A percentile compares a stretch with the other conserved stretches of the same genome.
Evolutionary conservation across 2,329 filamentous ascomycete species (phyloP).

Genomic region (Monascus ruber): DNA sequence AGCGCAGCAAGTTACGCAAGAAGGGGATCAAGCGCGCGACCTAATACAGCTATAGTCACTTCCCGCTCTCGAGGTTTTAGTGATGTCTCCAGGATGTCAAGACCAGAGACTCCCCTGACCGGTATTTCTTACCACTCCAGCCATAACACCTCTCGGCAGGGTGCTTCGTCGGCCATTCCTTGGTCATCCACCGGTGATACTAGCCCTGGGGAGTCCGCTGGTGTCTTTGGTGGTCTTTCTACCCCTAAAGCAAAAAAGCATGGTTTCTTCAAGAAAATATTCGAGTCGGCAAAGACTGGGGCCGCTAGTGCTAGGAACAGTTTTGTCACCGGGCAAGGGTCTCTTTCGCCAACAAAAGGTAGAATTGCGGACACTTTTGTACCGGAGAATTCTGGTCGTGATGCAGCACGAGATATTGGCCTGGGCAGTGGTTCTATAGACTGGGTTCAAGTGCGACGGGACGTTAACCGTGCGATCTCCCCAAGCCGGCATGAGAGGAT

Average conservation of each 20-base stretch:
- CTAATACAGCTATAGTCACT: conserved; percentile 32
- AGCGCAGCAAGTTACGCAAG: conserved; percentile 88
- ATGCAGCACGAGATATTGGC: conserved; percentile 60
- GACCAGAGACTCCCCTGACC: conserved; percentile 50
- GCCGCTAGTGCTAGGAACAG: conserved; percentile 81
- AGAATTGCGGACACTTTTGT: conserved; percentile 34
- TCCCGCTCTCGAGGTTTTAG: conserved; percentile 28
- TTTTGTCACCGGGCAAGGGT: conserved; percentile 54
- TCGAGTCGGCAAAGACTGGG: conserved; percentile 87
- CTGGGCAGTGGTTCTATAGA: conserved; percentile 50
- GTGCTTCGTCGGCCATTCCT: conserved; percentile 54
- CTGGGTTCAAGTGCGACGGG: conserved; percentile 95
- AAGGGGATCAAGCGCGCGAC: conserved; percentile 44
- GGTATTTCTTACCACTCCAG: conserved; percentile 87
- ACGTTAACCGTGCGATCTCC: conserved; percentile 91
- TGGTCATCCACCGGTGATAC: conserved; percentile 36
- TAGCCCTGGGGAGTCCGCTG: conserved; percentile 51
- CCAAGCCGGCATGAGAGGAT: conserved; percentile 76
- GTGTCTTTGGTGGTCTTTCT: conserved; percentile 64
- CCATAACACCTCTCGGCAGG: conserved; percentile 51
- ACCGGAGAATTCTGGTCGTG: conserved; percentile 26
- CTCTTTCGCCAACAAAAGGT: conserved; percentile 38
- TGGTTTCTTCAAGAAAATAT: conserved; percentile 90
- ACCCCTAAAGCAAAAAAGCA: conserved; percentile 69
- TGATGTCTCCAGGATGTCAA: conserved; percentile 22